Base-by-base conservation (phyloP, 2,329 filamentous ascomycete species). In the Pseudocercospora pini-densiflorae region DNA sequence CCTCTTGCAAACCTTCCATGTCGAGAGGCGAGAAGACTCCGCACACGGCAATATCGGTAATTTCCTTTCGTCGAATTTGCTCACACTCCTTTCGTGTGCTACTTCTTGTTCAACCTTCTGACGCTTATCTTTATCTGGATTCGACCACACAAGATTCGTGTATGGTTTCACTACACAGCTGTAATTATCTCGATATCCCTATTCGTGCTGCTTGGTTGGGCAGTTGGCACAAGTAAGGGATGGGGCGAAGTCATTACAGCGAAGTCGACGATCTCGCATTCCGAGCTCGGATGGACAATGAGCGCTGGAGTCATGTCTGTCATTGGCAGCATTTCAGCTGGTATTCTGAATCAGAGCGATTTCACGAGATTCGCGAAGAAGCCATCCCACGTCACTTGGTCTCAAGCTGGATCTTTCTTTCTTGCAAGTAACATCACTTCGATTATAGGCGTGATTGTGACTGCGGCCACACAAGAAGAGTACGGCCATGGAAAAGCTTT, bases 311-410 rank as follows among this genome's bases (percentile, higher is more conserved):
- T 66, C 16, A 66, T 63, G 60, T 63, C 60, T 5, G 60, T 66
- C 21, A 63, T 66, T 23, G 64, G 64, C n/a, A 60, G 60, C 31
- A 63, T 66, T 43, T 49, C 64, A 2, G 60, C 59, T 7, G 60
- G 64, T 16, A 66, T 66, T 27, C 61, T 63, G 53, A 60, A 66
- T 36, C 64, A 66, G 33, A 66, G 59, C 33, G 64, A 66, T 36
- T 66, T 59, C 40, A 66, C 64, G 5, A 24, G 61, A 16, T 66
- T 47, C 36, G 64, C 60, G 14, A 66, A 63, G 40, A 54, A 49
- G 31, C 54, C 61, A 16, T 54, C 45, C 23, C 49, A 66, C 55
- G 61, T 66, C 6, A 66, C 64, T 16, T 63, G 57, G 60, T 61
- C 60, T 10, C 64, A 66, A 51, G 51, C 60, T 19, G 12, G 60